Conservation (phyloP, 2,329 filamentous ascomycete genomes). For the Sporothrix sp. region DNA sequence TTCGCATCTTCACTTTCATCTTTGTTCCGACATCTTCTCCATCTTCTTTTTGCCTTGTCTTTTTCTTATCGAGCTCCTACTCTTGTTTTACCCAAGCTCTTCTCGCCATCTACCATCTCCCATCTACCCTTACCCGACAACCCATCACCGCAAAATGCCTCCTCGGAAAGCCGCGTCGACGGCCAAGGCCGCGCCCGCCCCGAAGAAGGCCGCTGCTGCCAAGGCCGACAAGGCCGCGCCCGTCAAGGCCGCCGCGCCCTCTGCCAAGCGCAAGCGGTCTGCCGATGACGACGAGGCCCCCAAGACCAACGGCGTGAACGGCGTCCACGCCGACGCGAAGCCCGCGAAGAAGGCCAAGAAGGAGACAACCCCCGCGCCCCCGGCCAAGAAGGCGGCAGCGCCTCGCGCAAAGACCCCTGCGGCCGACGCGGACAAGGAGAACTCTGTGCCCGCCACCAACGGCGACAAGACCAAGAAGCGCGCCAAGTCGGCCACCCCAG, state of each 20-base stretch:
- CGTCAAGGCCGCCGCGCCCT: background rate
- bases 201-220: slow-evolving; percentile 20
- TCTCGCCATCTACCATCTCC: too few species aligned
- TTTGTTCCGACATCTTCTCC: background rate
- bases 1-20: background rate
- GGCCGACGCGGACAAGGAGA: slow-evolving; percentile 14
- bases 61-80: background rate
- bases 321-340: slow-evolving; percentile 15
- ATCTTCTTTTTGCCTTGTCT: background rate
- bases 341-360: slow-evolving; percentile 21
- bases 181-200: slow-evolving; percentile 24
- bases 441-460: slow-evolving; percentile 13
- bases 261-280: slow-evolving; percentile 12
- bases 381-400: slow-evolving; percentile 6
- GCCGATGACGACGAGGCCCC: slow-evolving; percentile 11
- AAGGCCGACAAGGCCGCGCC: slow-evolving; percentile 18
- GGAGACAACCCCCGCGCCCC: slow-evolving; percentile 3
- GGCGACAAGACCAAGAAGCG: slow-evolving; percentile 13
- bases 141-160: slow-evolving; percentile 11
- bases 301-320: slow-evolving; percentile 15
- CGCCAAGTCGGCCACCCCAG: slow-evolving; percentile 10
- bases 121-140: too few species aligned
- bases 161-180: slow-evolving; percentile 19
- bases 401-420: slow-evolving; percentile 8
- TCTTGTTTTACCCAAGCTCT: background rate